These are phyloP conservation scores for Bipolaris gigantea DNA, from an alignment of 2,329 filamentous ascomycete genomes.

Conservation along the genomic window DNA sequence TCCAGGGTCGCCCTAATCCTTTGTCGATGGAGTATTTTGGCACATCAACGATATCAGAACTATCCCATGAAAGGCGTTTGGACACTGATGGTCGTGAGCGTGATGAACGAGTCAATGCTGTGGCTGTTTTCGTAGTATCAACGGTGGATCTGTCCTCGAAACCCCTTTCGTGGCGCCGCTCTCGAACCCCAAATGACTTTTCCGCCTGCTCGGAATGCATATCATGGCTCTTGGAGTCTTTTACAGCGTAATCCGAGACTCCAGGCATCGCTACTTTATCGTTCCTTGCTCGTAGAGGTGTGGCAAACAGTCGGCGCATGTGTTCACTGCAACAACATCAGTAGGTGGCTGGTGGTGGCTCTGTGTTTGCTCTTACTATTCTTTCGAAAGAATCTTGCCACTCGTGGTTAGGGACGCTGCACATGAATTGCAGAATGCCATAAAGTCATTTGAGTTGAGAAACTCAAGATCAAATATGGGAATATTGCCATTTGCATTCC, in stretches of 20 bases:
- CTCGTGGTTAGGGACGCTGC: background rate
- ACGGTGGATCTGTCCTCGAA: background rate
- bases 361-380: background rate
- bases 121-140: background rate
- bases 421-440: conserved; percentile 10
- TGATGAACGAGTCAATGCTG: conserved; percentile 6
- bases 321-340: conserved; percentile 11
- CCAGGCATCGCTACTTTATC: conserved; percentile 12
- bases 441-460: conserved; percentile 8
- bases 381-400: background rate
- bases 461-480: conserved; percentile 31
- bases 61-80: background rate
- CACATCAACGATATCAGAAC: background rate
- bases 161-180: background rate
- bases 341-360: background rate
- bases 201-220: background rate
- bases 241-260: background rate
- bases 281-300: conserved; percentile 12
- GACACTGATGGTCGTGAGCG: conserved; percentile 14
- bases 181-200: background rate
- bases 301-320: conserved; percentile 21
- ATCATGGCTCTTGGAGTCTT: background rate
- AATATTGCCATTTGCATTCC: conserved; percentile 4
- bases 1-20: conserved; percentile 37
- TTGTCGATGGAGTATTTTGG: conserved; percentile 23